phyloP scores from a whole-genome alignment of 1,139 yeast genomes.

The Lizanozyma gosingica region DNA sequence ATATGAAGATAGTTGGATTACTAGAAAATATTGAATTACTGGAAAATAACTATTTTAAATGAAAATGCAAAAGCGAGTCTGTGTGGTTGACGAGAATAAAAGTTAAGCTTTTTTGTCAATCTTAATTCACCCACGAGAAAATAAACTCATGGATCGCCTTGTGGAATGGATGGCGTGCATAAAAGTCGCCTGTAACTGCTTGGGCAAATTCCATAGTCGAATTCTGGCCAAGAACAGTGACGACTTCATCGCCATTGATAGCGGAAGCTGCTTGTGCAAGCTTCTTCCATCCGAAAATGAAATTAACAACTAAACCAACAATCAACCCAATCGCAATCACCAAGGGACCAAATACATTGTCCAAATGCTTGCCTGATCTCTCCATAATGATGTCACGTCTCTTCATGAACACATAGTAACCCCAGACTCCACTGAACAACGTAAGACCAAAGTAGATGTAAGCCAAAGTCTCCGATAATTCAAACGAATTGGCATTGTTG shows the following conservation, averaged over 20 bases:
- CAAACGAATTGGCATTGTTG: constrained; percentile 46
- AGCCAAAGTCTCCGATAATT: constrained; percentile 57
- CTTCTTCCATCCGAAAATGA: constrained; percentile 54
- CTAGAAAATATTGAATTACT: too few relatives aligned
- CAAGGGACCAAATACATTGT: constrained; percentile 83
- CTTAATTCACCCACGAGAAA: constrained; percentile 5
- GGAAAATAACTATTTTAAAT: too few relatives aligned
- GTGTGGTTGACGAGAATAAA: too few relatives aligned
- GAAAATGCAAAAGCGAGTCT: too few relatives aligned
- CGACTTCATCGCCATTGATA: constrained; percentile 1
- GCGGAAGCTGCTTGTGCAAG: constrained; percentile 10
- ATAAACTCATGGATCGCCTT: constrained; percentile 26
- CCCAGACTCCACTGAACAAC: constrained; percentile 81
- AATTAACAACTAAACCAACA: constrained; percentile 61
- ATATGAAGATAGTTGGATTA: too few relatives aligned
- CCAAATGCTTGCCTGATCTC: constrained; percentile 82
- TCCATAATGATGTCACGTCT: constrained; percentile 68
- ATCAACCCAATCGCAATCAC: constrained; percentile 65
- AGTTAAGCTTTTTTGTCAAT: too few relatives aligned
- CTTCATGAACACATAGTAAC: constrained; percentile 64
- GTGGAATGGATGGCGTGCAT: constrained; percentile 25
- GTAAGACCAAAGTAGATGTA: constrained; percentile 75
- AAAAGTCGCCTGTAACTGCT: constrained; percentile 18
- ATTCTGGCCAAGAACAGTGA: constrained; percentile 7
- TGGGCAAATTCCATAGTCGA: constrained; percentile 11